These are phyloP conservation scores for Pyrenophora tritici-repentis DNA, from an alignment of 2,329 filamentous ascomycete genomes.

Conservation along the genomic window DNA sequence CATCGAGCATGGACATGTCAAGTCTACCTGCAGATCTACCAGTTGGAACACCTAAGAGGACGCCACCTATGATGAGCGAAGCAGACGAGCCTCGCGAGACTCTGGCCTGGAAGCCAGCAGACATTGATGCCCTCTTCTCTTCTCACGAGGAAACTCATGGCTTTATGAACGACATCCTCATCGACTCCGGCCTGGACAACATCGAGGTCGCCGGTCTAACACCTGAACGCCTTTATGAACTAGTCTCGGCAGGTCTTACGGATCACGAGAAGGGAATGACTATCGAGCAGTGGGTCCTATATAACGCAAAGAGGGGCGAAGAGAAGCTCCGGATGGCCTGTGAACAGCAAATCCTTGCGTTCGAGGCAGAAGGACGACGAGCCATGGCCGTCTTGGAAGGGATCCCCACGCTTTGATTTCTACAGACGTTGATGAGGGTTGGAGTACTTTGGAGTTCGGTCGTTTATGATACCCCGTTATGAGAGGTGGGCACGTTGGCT, in stretches of 20 bases:
- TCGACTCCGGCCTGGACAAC: slow-evolving; percentile 41
- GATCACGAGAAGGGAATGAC: slow-evolving; percentile 86
- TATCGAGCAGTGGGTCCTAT: slow-evolving; percentile 88
- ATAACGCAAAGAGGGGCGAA: slow-evolving; percentile 81
- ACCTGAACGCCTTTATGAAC: slow-evolving; percentile 52
- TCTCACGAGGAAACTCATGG: slow-evolving; percentile 31
- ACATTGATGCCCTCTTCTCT: slow-evolving; percentile 73
- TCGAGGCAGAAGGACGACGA: slow-evolving; percentile 80
- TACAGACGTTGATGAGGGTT: slow-evolving; percentile 7
- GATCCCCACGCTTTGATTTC: slow-evolving; percentile 21
- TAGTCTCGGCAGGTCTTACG: slow-evolving; percentile 65
- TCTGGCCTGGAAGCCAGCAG: slow-evolving; percentile 70
- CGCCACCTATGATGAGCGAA: slow-evolving; percentile 22
- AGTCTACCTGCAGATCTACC: slow-evolving; percentile 23
- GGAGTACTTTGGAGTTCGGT: slow-evolving; percentile 18
- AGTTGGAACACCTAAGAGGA: slow-evolving; percentile 47
- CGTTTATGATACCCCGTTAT: slow-evolving; percentile 32
- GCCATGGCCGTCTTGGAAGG: slow-evolving; percentile 78
- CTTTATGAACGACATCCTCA: slow-evolving; percentile 34
- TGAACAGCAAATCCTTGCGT: slow-evolving; percentile 78
- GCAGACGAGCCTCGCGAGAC: slow-evolving; percentile 15
- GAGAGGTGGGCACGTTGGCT: background rate
- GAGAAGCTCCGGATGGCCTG: slow-evolving; percentile 78
- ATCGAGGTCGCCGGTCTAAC: slow-evolving; percentile 24
- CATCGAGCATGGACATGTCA: slow-evolving; percentile 21